Conservation (phyloP, 164 flowering plant genomes). For the Dillenia turbinata region DNA sequence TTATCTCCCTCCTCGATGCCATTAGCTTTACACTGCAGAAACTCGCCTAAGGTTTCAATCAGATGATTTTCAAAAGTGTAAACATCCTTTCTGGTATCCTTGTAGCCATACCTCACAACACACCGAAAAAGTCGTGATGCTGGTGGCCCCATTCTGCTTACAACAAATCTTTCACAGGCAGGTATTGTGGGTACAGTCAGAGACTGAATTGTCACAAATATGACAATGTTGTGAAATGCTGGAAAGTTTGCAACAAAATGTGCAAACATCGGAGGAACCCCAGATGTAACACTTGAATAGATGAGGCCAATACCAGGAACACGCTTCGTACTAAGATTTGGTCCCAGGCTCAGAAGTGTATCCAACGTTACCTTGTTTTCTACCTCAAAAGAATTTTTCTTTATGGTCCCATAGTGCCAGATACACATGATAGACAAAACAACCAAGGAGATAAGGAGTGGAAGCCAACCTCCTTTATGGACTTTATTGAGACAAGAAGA, state of each 20-base stretch:
- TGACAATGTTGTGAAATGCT: conserved; percentile 44
- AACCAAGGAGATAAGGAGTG: conserved; percentile 31
- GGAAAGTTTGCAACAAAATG: conserved; percentile 56
- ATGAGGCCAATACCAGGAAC: conserved; percentile 49
- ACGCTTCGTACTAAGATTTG: conserved; percentile 30
- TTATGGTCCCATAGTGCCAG: conserved; percentile 59
- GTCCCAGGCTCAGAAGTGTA: conserved; percentile 31
- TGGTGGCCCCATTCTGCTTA: conserved; percentile 40
- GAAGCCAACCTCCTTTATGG: conserved; percentile 59
- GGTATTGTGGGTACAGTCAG: conserved; percentile 37
- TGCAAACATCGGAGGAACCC: conserved; percentile 47
- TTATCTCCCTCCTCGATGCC: conserved; percentile 6
- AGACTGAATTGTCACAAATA: conserved; percentile 35
- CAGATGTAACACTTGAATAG: conserved; percentile 35
- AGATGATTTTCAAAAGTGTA: conserved; percentile 34
- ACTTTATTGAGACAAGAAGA: conserved; percentile 44
- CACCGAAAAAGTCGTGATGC: conserved; percentile 30
- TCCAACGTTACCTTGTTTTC: conserved; percentile 41
- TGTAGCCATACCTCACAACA: conserved; percentile 38
- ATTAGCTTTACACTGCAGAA: conserved; percentile 18
- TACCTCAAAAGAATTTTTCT: conserved; percentile 30
- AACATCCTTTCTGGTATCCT: conserved; percentile 29
- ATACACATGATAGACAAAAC: conserved; percentile 38
- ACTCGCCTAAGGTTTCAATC: conserved; percentile 30
- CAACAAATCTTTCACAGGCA: conserved; percentile 26